Percentiles rank a stretch among this genome's conserved stretches.
phyloP scores from a whole-genome alignment of 495 filamentous ascomycete genomes.

The Penicillium coprophilum region DNA sequence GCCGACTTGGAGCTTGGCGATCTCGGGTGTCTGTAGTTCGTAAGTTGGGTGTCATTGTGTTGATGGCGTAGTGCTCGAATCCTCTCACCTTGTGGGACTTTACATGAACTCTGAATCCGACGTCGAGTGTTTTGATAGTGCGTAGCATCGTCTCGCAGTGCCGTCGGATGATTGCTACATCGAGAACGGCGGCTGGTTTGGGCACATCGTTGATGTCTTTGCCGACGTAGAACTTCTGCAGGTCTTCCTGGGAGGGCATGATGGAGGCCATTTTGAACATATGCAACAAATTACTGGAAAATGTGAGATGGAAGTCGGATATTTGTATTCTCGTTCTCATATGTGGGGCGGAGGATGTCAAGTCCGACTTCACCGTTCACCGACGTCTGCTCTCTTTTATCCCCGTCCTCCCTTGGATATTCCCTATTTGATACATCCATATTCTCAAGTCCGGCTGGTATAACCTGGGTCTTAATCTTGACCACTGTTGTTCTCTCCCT shows the following conservation, averaged over 20 bases:
- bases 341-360: constrained; percentile 13
- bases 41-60: background rate
- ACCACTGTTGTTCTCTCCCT: background rate
- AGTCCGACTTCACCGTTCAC: background rate
- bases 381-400: background rate
- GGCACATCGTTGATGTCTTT: constrained; percentile 59
- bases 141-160: constrained; percentile 77
- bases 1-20: constrained; percentile 74
- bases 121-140: constrained; percentile 54
- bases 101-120: constrained; percentile 77
- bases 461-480: background rate
- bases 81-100: constrained; percentile 77
- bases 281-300: background rate
- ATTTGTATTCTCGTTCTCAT: constrained; percentile 4
- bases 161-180: constrained; percentile 61
- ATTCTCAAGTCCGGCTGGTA: background rate
- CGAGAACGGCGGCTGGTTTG: constrained; percentile 68
- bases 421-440: background rate
- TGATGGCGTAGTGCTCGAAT: no score
- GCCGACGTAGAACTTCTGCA: constrained; percentile 56
- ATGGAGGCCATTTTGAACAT: constrained; percentile 11
- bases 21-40: constrained; percentile 60
- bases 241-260: constrained; percentile 24
- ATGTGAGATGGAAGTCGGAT: background rate
- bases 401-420: background rate